phyloP scores from a whole-genome alignment of 2,329 filamentous ascomycete genomes.

The Lizonia empirigonia region DNA sequence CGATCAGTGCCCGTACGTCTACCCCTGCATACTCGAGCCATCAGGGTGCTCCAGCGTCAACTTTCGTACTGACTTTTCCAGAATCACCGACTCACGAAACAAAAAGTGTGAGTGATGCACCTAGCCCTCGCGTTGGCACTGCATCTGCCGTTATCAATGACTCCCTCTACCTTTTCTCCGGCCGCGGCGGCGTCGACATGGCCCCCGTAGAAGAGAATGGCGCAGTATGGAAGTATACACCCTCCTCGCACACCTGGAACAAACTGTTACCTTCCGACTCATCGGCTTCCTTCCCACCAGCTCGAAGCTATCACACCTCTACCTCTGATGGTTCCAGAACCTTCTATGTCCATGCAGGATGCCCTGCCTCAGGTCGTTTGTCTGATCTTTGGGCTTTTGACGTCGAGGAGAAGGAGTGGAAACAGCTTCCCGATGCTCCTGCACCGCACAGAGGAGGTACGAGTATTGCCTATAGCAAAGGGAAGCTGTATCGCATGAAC shows the following conservation, averaged over 20 bases:
- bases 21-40: slow-evolving; percentile 16
- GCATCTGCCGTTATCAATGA: slow-evolving; percentile 70
- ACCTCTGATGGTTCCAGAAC: slow-evolving; percentile 70
- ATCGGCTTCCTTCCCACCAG: slow-evolving; percentile 60
- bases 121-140: slow-evolving; percentile 73
- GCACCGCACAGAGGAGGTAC: slow-evolving; percentile 70
- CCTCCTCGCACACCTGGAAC: slow-evolving; percentile 67
- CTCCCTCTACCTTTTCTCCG: slow-evolving; percentile 81
- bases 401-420: slow-evolving; percentile 68
- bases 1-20: slow-evolving; percentile 49
- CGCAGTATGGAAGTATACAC: slow-evolving; percentile 77
- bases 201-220: slow-evolving; percentile 75
- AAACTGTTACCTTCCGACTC: slow-evolving; percentile 62
- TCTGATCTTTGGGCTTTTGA: slow-evolving; percentile 81
- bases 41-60: slow-evolving; percentile 22
- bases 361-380: slow-evolving; percentile 66
- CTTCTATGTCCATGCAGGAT: slow-evolving; percentile 78
- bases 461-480: slow-evolving; percentile 67
- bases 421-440: slow-evolving; percentile 69
- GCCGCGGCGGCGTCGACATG: slow-evolving; percentile 72
- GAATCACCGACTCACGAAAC: slow-evolving; percentile 49
- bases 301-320: slow-evolving; percentile 74
- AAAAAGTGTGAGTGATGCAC: slow-evolving; percentile 52
- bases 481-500: slow-evolving; percentile 76
- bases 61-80: slow-evolving; percentile 40